Base-by-base conservation (phyloP, 495 filamentous ascomycete genomes). In the Lentithecium fluviatile region DNA sequence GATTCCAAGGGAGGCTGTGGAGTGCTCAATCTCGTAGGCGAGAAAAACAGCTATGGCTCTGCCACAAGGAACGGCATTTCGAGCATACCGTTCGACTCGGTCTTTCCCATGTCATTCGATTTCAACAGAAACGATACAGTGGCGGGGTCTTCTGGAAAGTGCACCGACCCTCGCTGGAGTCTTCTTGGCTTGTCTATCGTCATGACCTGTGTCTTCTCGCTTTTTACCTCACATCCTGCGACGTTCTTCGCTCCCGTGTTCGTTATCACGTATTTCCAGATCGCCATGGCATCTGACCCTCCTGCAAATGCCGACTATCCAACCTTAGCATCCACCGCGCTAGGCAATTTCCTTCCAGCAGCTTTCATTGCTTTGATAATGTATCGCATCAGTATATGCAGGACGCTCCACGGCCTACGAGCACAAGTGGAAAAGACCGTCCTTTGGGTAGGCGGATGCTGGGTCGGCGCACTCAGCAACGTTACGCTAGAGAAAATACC, bases 391-490 rank as follows among this genome's bases (percentile, higher is more conserved):
- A 75, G 68, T 46, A 69, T 81, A 15, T 70, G 73, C 3, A 70
- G 76, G 46, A 81, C 77, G 0, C 60, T 76, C 23, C 51, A 21
- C 11, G 51, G 60, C 34, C 64, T 77, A 0, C 71, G 62, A n/a
- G 74, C 74, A n/a, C 74, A 72, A 23, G 11, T 77, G 32, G 74
- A 77, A 52, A 77, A 73, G 52, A 74, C 74, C 0, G 36, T 77
- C 17, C 65, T 77, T 38, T 77, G 73, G 72, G 54, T 75, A 5
- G 74, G 74, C 20, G 68, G 66, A 1, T 67, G 63, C 36, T 75
- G 73, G 73, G 68, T 75, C n/a, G 74, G 74, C 11, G 70, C 72
- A 0, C 60, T 77, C 19, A 73, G 68, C 56, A 75, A 75, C 50
- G 54, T 75, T 45, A 76, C 74, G 2, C 71, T 77, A 54, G 74